Evolutionary conservation across 176 grass and related monocot genomes (phyloP), one percentile per base, ranked within the genome.

Genomic region (Areca catechu): DNA sequence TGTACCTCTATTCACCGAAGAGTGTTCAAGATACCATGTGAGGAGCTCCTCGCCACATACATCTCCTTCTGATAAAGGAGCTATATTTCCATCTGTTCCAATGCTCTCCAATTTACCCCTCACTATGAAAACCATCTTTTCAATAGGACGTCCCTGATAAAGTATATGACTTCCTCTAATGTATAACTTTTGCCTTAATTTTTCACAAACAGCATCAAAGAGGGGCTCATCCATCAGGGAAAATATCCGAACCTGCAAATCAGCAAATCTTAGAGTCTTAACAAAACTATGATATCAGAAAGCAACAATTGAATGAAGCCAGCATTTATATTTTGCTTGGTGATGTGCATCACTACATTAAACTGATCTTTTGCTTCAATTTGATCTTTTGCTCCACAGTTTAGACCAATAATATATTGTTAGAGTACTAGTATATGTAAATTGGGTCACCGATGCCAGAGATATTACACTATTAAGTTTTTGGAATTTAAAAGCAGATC

Each of bases 21-120:
- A 75, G 78, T 91, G 80, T 65, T 97, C 92, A 68, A 91, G 77
- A 24, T 88, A 97, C 92, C 86, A 97, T 0, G 92, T 97, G 50
- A 97, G 83, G 64, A 97, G 86, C 58, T 97, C 92, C 77, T 97
- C 92, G 58, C 83, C 92, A 74, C 92, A 97, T 53, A 97, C 83
- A 70, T 91, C 86, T 79, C 92, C 92, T 49, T 91, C 86, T 18
- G 86, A 77, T 48, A 97, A 79, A 0, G 68, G 75, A 54, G 83
- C 74, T 52, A 79, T 81, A 74, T 74, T 86, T 56, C 83, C 83
- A 71, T 97, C 92, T 5, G 71, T 77, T 20, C 83, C 89, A 61
- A 88, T 72, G 61, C 87, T 97, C 82, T 97, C 92, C 63, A 97
- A 59, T 65, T 80, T 91, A 43, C 92, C 92, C 66, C 92, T 77